Evolutionary conservation across 345 rosid species (phyloP).

Genomic region (Eucalyptus globulus): DNA sequence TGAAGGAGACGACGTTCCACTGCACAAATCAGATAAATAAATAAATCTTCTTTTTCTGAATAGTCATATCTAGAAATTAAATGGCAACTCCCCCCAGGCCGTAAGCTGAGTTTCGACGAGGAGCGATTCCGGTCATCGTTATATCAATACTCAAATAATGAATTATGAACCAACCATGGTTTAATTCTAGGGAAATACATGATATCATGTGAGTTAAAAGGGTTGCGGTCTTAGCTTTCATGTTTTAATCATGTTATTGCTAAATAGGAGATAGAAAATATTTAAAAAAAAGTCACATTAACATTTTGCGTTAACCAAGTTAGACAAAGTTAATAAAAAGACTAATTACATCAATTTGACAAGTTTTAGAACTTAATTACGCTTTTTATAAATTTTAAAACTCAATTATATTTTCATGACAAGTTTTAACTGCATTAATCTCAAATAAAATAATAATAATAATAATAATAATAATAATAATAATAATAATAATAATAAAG

Average conservation of each 20-base stretch:
- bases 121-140: not conserved
- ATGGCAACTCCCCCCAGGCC: not conserved
- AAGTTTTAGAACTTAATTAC: no score
- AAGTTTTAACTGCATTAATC: not conserved
- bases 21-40: not conserved
- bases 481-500: not conserved
- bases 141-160: not conserved
- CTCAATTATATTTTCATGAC: no score
- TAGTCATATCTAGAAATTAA: not conserved
- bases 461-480: no score
- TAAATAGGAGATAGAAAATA: not conserved
- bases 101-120: not conserved
- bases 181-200: not conserved
- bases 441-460: no score
- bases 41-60: not conserved
- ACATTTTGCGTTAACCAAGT: not conserved
- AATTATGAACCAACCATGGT: not conserved
- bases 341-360: no score
- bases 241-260: not conserved
- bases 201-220: not conserved
- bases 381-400: no score
- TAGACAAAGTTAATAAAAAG: not conserved
- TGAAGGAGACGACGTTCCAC: not conserved
- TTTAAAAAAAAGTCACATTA: no score
- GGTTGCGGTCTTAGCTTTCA: not conserved